Conservation (phyloP, 768 basidiomycete species). For the Lyophyllum shimeji region DNA sequence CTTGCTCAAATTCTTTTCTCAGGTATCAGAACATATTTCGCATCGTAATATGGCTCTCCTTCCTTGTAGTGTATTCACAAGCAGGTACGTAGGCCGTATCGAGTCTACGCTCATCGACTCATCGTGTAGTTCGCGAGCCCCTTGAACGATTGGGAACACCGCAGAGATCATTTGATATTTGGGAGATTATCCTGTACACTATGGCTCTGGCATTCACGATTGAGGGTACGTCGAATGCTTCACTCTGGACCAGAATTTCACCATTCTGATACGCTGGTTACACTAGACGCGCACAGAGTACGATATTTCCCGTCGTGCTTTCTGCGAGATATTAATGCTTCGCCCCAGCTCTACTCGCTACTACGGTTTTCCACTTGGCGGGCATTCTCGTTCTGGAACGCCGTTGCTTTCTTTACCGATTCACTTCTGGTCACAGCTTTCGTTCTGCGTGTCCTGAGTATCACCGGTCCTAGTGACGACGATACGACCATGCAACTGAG, state of each 20-base stretch:
- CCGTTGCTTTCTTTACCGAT: constrained; percentile 72
- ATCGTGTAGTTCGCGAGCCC: constrained; percentile 65
- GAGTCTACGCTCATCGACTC: constrained; percentile 3
- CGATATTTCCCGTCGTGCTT: background rate
- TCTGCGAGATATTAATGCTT: background rate
- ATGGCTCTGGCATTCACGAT: constrained; percentile 75
- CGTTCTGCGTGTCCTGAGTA: constrained; percentile 62
- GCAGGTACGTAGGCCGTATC: constrained; percentile 52
- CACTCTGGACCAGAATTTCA: background rate
- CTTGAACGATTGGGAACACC: constrained; percentile 64
- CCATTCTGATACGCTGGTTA: background rate
- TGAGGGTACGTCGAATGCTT: constrained; percentile 58
- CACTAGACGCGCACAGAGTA: constrained; percentile 57
- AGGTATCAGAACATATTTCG: constrained; percentile 89
- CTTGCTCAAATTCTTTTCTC: background rate
- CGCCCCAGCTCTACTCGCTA: constrained; percentile 61
- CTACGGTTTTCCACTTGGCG: constrained; percentile 76
- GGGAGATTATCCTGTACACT: constrained; percentile 79
- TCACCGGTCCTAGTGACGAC: constrained; percentile 36
- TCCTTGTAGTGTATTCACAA: constrained; percentile 80
- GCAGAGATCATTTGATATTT: constrained; percentile 61
- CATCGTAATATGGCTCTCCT: constrained; percentile 73
- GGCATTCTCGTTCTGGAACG: constrained; percentile 81
- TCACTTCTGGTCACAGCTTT: constrained; percentile 73
- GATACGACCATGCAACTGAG: constrained; percentile 43